Evolutionary conservation across 106 monocot species (phyloP).

Genomic region (Ottelia alismoides): DNA sequence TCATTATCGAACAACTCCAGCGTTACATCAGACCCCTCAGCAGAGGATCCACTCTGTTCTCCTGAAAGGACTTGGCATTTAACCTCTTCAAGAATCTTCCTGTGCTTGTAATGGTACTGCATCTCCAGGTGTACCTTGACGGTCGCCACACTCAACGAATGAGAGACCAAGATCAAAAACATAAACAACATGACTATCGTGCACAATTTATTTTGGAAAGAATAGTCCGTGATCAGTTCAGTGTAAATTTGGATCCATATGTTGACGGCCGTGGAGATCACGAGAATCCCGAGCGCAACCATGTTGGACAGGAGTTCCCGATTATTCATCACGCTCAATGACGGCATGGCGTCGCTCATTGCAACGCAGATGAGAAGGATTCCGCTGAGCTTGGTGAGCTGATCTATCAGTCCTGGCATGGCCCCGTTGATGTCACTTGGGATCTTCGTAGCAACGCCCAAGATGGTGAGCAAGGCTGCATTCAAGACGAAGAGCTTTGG

Average conservation of each 20-base stretch:
- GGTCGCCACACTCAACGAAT: neutral
- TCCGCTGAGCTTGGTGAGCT: slow-evolving; percentile 8
- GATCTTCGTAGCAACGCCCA: slow-evolving; percentile 2
- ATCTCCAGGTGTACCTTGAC: neutral
- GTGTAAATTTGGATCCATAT: slow-evolving; percentile 5
- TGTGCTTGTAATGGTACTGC: neutral
- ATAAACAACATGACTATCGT: neutral
- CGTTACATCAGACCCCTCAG: too few species aligned
- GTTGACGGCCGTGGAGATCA: slow-evolving; percentile 6
- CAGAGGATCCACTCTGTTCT: too few species aligned
- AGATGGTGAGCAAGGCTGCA: slow-evolving; percentile 4
- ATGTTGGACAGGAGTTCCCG: slow-evolving; percentile 1
- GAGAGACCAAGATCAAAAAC: neutral
- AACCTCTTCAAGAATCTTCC: neutral
- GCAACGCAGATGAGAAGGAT: neutral
- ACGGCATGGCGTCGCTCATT: slow-evolving; percentile 7
- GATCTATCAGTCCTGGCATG: neutral
- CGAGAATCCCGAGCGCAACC: slow-evolving; percentile 4
- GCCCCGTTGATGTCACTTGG: neutral
- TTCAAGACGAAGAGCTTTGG: slow-evolving; percentile 11
- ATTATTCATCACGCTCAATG: neutral
- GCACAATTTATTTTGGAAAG: neutral
- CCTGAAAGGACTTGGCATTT: too few species aligned
- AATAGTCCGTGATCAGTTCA: neutral
- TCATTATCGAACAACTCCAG: too few species aligned